Evolutionary conservation across 805 yeast species (phyloP).

Genomic region (Wickerhamomyces bovis): DNA sequence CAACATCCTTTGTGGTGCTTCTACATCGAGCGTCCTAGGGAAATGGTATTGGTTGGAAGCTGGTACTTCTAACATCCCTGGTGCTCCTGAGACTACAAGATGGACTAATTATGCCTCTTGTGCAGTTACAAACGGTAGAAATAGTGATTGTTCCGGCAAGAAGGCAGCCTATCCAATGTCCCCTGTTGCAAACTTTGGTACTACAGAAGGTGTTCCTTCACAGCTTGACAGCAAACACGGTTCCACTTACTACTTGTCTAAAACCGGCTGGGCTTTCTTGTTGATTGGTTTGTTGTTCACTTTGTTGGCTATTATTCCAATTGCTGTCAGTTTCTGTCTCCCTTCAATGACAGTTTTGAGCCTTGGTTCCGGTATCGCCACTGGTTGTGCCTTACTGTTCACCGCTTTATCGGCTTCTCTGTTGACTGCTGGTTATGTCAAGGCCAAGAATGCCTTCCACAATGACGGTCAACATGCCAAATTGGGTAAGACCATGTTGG

Average conservation of each 20-base stretch:
- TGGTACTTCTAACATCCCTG: slow-evolving; percentile 47
- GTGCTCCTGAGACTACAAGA: slow-evolving; percentile 41
- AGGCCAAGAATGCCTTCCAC: slow-evolving; percentile 44
- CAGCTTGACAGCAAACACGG: slow-evolving; percentile 43
- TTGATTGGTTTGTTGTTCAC: slow-evolving; percentile 52
- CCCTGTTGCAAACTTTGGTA: slow-evolving; percentile 67
- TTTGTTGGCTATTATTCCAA: slow-evolving; percentile 39
- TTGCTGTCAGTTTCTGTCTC: slow-evolving; percentile 18
- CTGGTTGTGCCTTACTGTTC: slow-evolving; percentile 36
- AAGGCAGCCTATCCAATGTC: slow-evolving; percentile 81
- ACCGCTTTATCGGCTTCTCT: slow-evolving; percentile 40
- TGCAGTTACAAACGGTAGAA: slow-evolving; percentile 36
- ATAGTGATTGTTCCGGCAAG: slow-evolving; percentile 45
- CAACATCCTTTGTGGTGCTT: slow-evolving; percentile 59
- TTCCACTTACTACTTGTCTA: slow-evolving; percentile 57
- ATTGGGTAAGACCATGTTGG: slow-evolving; percentile 47
- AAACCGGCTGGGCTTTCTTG: slow-evolving; percentile 63
- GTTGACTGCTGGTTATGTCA: slow-evolving; percentile 49
- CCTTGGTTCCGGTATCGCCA: slow-evolving; percentile 17
- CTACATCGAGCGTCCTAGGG: slow-evolving; percentile 46
- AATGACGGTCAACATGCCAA: slow-evolving; percentile 35
- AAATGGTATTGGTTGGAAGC: slow-evolving; percentile 78
- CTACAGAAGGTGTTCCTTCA: slow-evolving; percentile 46
- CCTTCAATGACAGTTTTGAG: slow-evolving; percentile 15
- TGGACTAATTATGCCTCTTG: slow-evolving; percentile 81